Percentiles rank a stretch among this genome's conserved stretches.
These are phyloP conservation scores for Fusarium denticulatum DNA, from an alignment of 2,329 filamentous ascomycete genomes.

Conservation along the genomic window DNA sequence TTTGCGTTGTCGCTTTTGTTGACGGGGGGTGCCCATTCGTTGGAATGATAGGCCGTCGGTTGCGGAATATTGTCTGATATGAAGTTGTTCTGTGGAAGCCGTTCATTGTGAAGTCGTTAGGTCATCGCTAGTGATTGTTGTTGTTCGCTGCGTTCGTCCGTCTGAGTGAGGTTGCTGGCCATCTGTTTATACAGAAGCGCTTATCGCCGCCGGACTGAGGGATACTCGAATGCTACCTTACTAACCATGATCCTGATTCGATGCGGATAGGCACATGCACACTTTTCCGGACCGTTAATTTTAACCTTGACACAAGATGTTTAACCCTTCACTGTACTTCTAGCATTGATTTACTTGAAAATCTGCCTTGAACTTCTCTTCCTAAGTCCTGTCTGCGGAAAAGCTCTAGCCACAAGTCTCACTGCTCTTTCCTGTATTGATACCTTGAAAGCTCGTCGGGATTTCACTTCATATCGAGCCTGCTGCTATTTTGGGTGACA, in stretches of 20 bases:
- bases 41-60: not conserved
- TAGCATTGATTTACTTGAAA: not conserved
- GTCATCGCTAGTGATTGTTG: not conserved
- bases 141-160: not conserved
- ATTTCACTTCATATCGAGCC: not conserved
- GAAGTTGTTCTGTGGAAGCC: not conserved
- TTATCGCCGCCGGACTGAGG: not conserved
- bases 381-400: no score
- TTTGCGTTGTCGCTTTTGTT: not conserved
- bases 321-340: not conserved
- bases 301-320: not conserved
- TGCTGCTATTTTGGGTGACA: not conserved
- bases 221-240: not conserved
- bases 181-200: rapidly evolving
- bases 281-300: not conserved
- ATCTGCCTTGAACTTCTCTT: not conserved
- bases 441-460: not conserved
- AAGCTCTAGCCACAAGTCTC: no score
- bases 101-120: not conserved
- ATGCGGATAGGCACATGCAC: not conserved
- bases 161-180: not conserved
- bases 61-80: not conserved
- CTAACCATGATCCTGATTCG: not conserved
- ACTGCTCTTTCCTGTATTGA: no score
- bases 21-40: not conserved